phyloP scores from a whole-genome alignment of 129 eudicot genomes.

The Lactuca saligna region DNA sequence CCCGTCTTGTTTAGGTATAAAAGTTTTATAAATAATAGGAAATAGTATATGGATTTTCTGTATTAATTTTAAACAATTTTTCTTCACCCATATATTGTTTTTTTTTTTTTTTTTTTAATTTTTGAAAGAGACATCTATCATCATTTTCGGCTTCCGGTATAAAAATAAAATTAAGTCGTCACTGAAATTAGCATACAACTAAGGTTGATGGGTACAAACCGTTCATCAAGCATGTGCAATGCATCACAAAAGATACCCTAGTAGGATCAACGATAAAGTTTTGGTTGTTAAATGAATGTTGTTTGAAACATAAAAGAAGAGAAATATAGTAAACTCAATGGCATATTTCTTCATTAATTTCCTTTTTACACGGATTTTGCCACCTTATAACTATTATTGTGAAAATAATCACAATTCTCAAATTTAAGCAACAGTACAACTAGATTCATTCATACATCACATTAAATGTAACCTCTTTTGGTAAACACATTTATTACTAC shows the following conservation, averaged over 20 bases:
- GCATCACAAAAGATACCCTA: not conserved
- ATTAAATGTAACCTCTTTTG: conserved; percentile 8
- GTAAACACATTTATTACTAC: conserved; percentile 10
- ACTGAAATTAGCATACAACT: not conserved
- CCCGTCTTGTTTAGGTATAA: not conserved
- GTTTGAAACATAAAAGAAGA: not conserved
- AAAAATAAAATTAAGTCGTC: not conserved
- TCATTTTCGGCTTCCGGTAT: not conserved
- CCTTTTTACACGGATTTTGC: not conserved
- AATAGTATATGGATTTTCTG: not conserved
- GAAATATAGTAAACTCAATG: not conserved
- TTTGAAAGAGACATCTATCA: not conserved
- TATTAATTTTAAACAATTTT: too few relatives aligned
- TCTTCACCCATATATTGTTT: not conserved
- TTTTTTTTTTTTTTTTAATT: too few relatives aligned
- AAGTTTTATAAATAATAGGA: too few relatives aligned
- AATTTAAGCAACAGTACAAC: not conserved
- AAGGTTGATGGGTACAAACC: not conserved
- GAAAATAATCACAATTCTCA: not conserved
- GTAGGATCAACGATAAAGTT: too few relatives aligned
- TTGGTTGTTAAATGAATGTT: not conserved
- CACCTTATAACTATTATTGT: not conserved
- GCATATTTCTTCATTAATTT: not conserved
- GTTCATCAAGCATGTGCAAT: not conserved
- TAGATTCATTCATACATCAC: conserved; percentile 8